A percentile compares a stretch with the other conserved stretches of the same genome.
Evolutionary conservation across 345 rosid species (phyloP).

Genomic region (Euclidium syriacum): DNA sequence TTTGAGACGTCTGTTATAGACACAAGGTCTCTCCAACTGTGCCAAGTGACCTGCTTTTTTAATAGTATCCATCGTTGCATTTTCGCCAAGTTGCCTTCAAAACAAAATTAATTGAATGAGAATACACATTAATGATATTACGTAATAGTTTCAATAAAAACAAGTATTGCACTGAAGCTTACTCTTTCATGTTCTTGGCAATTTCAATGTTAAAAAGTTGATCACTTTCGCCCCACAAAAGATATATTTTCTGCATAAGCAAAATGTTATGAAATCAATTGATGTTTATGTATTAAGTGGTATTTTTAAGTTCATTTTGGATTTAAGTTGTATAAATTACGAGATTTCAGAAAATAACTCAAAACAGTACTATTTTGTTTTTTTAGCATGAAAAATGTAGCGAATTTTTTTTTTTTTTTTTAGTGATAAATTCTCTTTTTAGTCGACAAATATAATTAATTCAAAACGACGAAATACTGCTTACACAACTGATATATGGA

Average conservation of each 20-base stretch:
- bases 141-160: not conserved
- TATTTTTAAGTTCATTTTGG: too few species aligned
- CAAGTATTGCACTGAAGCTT: slow-evolving; percentile 9
- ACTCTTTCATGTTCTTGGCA: slow-evolving; percentile 85
- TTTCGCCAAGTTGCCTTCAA: slow-evolving; percentile 70
- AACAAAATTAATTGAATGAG: not conserved
- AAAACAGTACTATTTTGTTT: not conserved
- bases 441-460: too few species aligned
- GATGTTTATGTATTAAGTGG: not conserved
- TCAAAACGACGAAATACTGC: too few species aligned
- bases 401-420: too few species aligned
- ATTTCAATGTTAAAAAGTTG: slow-evolving; percentile 58
- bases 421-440: too few species aligned
- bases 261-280: not conserved
- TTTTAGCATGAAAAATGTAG: too few species aligned
- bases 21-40: slow-evolving; percentile 86
- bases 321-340: not conserved
- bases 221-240: slow-evolving; percentile 84
- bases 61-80: slow-evolving; percentile 58
- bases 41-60: slow-evolving; percentile 74
- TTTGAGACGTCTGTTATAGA: slow-evolving; percentile 61
- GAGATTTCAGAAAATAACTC: not conserved
- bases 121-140: not conserved
- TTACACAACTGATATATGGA: too few species aligned
- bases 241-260: slow-evolving; percentile 67